A percentile compares a stretch with the other conserved stretches of the same genome.
Conservation (phyloP, 176 grass and related monocot genomes). For the Aegilops speltoides region DNA sequence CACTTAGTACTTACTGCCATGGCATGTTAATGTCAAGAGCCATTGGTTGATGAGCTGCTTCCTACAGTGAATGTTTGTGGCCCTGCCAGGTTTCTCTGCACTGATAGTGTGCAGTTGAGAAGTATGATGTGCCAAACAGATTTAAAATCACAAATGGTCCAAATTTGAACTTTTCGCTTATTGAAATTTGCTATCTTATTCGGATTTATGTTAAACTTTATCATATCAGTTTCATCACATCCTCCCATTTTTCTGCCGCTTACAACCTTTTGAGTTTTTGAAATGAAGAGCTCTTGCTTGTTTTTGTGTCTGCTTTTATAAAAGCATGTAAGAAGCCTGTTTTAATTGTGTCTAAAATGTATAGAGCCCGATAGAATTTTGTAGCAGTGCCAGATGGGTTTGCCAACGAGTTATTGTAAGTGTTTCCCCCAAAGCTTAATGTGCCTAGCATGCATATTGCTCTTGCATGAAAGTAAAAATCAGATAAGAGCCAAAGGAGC, state of each 20-base stretch:
- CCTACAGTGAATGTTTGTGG: conserved; percentile 61
- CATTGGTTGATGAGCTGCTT: conserved; percentile 59
- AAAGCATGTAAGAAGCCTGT: neutral
- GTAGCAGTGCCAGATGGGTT: neutral
- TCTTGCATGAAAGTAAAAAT: neutral
- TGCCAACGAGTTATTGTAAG: neutral
- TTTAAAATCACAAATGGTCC: neutral
- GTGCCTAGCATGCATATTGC: conserved; percentile 3
- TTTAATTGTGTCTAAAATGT: conserved; percentile 7
- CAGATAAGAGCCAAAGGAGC: neutral
- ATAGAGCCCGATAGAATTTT: neutral
- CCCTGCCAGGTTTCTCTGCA: conserved; percentile 96
- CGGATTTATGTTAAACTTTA: neutral
- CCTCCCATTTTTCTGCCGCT: neutral
- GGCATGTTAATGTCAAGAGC: conserved; percentile 69
- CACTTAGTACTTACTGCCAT: conserved; percentile 54
- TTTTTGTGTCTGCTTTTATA: neutral
- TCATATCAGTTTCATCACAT: neutral
- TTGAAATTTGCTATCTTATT: conserved; percentile 3
- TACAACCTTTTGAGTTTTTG: neutral
- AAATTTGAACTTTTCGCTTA: conserved; percentile 9
- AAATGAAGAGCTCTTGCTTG: neutral
- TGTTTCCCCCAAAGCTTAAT: conserved; percentile 7
- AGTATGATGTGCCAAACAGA: conserved; percentile 76
- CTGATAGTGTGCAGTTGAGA: conserved; percentile 96